phyloP scores from a whole-genome alignment of 805 yeast genomes.

The Lachancea sp. region DNA sequence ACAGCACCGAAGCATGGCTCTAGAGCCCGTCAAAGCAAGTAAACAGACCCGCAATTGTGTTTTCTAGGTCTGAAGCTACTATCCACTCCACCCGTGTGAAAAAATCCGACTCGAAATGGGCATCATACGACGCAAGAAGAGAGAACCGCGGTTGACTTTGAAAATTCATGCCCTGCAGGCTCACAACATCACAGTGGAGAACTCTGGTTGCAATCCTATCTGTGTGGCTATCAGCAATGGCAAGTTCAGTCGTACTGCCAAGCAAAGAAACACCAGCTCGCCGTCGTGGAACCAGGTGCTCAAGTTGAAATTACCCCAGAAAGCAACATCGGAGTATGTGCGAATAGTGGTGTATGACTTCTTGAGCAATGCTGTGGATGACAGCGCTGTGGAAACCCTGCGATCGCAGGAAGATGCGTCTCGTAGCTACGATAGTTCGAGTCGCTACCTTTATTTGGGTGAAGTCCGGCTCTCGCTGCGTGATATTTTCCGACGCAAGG shows the following conservation, averaged over 20 bases:
- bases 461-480: slow-evolving; percentile 26
- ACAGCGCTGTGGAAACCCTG: slow-evolving; percentile 6
- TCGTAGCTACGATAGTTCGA: slow-evolving; percentile 3
- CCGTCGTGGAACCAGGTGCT: slow-evolving; percentile 25
- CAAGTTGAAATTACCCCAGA: slow-evolving; percentile 24
- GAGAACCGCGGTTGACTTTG: slow-evolving; percentile 15
- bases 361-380: slow-evolving; percentile 8
- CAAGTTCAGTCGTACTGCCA: slow-evolving; percentile 20
- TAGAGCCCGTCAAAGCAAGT: no score
- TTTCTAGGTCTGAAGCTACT: no score
- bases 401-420: neutral
- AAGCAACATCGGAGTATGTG: slow-evolving; percentile 25
- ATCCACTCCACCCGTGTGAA: neutral
- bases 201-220: slow-evolving; percentile 26
- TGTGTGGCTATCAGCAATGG: slow-evolving; percentile 27
- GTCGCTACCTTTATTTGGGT: slow-evolving; percentile 26
- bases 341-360: slow-evolving; percentile 29
- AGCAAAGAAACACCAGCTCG: slow-evolving; percentile 18
- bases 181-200: slow-evolving; percentile 20
- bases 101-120: slow-evolving; percentile 10
- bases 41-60: neutral
- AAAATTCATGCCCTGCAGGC: slow-evolving; percentile 20
- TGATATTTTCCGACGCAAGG: slow-evolving; percentile 22
- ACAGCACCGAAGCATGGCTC: no score
- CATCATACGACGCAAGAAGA: slow-evolving; percentile 16